Conservation (phyloP, 495 filamentous ascomycete genomes). For the Corynascus novoguineensis region DNA sequence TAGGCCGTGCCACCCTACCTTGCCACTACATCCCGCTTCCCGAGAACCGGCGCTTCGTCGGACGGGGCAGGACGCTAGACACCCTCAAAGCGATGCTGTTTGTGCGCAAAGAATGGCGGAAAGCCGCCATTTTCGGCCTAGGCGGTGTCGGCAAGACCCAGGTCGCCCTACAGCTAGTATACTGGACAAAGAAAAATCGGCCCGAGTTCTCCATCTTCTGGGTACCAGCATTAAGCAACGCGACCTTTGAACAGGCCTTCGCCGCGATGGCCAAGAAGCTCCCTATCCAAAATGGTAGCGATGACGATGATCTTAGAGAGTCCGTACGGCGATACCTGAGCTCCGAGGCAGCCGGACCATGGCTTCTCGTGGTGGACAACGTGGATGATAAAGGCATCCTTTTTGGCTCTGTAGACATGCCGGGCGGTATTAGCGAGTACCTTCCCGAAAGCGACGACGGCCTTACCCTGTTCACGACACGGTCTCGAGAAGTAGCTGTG, state of each 20-base stretch:
- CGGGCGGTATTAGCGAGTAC: slow-evolving; percentile 21
- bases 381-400: not conserved
- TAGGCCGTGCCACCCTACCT: not conserved
- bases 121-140: not conserved
- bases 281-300: not conserved
- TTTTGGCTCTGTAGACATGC: slow-evolving; percentile 4
- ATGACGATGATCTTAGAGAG: slow-evolving; percentile 12
- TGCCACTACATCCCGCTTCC: slow-evolving; percentile 21
- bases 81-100: slow-evolving; percentile 13
- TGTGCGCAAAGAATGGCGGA: not conserved
- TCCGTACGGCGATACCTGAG: slow-evolving; percentile 1
- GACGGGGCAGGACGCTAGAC: slow-evolving; percentile 24
- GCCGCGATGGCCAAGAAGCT: slow-evolving; percentile 33
- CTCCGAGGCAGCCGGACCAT: not conserved
- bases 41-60: slow-evolving; percentile 29
- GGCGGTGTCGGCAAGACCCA: too few relatives aligned
- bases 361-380: slow-evolving; percentile 9
- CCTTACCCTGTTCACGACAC: slow-evolving; percentile 33
- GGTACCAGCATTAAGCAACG: too few relatives aligned
- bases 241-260: too few relatives aligned
- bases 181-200: not conserved
- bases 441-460: slow-evolving; percentile 31
- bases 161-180: not conserved
- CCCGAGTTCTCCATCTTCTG: not conserved
- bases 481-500: slow-evolving; percentile 26